phyloP scores from a whole-genome alignment of 495 filamentous ascomycete species.

The Daldinia decipiens region DNA sequence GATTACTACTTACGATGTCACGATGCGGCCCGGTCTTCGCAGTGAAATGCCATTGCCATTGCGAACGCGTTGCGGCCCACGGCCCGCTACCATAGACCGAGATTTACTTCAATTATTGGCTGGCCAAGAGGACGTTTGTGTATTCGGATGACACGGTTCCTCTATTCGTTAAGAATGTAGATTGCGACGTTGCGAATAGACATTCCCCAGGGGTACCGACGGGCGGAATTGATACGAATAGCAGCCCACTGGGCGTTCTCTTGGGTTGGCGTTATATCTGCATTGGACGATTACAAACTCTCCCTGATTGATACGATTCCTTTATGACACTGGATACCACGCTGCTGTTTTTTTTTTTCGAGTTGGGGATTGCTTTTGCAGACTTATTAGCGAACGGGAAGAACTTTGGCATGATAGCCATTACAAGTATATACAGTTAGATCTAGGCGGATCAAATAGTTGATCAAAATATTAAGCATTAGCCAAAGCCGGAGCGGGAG shows the following conservation, averaged over 20 bases:
- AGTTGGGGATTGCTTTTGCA: conserved; percentile 20
- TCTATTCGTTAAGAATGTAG: conserved; percentile 23
- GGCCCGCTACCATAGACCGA: conserved; percentile 17
- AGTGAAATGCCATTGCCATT: conserved; percentile 2
- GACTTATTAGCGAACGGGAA: conserved; percentile 25
- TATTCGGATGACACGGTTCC: conserved; percentile 19
- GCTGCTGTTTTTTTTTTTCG: conserved; percentile 23
- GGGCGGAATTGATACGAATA: conserved; percentile 20
- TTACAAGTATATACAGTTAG: conserved; percentile 23
- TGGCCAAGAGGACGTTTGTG: conserved; percentile 22
- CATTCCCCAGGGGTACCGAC: conserved; percentile 17
- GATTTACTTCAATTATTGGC: conserved; percentile 24
- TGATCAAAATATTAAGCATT: conserved; percentile 17
- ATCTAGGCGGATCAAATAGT: conserved; percentile 31
- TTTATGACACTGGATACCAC: conserved; percentile 46
- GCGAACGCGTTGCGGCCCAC: conserved; percentile 23
- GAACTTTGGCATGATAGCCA: conserved; percentile 10
- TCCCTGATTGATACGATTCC: conserved; percentile 44
- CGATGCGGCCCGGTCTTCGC: conserved; percentile 26
- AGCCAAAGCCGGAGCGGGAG: neutral
- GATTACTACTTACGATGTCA: conserved; percentile 33
- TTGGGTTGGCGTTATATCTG: conserved; percentile 38
- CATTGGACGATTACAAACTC: conserved; percentile 35
- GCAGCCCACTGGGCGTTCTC: conserved; percentile 29
- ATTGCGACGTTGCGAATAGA: conserved; percentile 23